phyloP scores from a whole-genome alignment of 192 early-diverging fungal species.

The Coemansia sp. region DNA sequence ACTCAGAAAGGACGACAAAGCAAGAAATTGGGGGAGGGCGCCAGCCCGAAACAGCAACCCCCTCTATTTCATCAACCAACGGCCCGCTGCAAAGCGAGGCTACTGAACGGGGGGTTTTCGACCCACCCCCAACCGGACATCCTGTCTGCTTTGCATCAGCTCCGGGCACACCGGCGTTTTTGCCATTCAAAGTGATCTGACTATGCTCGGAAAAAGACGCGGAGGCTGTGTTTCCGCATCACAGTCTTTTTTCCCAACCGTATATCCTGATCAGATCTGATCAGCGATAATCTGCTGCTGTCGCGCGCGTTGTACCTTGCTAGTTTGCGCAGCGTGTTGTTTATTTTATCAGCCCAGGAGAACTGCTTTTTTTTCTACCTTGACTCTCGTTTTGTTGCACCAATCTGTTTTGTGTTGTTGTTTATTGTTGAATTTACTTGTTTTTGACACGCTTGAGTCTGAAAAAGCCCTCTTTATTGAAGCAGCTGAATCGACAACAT shows the following conservation, averaged over 20 bases:
- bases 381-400: constrained; percentile 1
- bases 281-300: too few relatives aligned
- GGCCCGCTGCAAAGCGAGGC: constrained; percentile 2
- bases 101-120: not conserved
- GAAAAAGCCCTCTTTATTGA: not conserved
- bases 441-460: not conserved
- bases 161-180: too few relatives aligned
- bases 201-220: too few relatives aligned
- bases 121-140: too few relatives aligned
- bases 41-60: not conserved
- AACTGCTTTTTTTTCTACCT: not conserved
- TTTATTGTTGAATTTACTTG: constrained; percentile 9
- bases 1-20: not conserved
- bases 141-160: too few relatives aligned
- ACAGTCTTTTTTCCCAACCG: too few relatives aligned
- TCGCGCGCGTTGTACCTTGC: not conserved
- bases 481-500: not conserved
- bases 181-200: too few relatives aligned
- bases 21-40: constrained; percentile 6
- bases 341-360: not conserved
- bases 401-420: not conserved
- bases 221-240: too few relatives aligned
- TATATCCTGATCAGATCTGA: too few relatives aligned
- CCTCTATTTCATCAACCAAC: constrained; percentile 6
- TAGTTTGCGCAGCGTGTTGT: not conserved